These are phyloP conservation scores for Skeletonema potamos DNA, from an alignment of 108 stramenopile genomes.

Conservation along the genomic window DNA sequence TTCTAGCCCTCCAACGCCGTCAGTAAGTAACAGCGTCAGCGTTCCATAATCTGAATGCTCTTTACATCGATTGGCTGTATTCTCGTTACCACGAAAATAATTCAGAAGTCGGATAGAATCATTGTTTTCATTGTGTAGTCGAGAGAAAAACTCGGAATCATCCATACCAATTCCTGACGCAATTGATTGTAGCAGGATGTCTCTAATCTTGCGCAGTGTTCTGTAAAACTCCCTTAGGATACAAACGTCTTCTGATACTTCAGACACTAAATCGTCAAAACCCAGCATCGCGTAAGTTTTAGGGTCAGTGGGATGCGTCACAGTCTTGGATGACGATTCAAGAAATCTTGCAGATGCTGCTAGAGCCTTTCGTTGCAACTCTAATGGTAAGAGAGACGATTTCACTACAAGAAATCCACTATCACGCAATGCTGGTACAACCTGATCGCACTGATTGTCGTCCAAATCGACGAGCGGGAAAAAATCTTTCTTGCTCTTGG, in stretches of 20 bases:
- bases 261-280: slow-evolving; percentile 8
- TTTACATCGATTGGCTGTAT: slow-evolving; percentile 68
- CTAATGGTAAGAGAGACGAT: slow-evolving; percentile 34
- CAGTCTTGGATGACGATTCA: slow-evolving; percentile 9
- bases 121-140: slow-evolving; percentile 56
- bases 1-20: slow-evolving; percentile 64
- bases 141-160: slow-evolving; percentile 39
- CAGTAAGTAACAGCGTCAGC: slow-evolving; percentile 60
- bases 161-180: slow-evolving; percentile 57
- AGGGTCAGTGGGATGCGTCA: slow-evolving; percentile 68
- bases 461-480: slow-evolving; percentile 29
- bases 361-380: slow-evolving; percentile 54
- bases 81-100: slow-evolving; percentile 33
- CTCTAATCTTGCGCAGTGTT: slow-evolving; percentile 47
- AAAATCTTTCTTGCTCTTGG: not conserved
- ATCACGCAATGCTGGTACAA: slow-evolving; percentile 28
- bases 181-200: slow-evolving; percentile 45
- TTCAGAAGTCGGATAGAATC: slow-evolving; percentile 52
- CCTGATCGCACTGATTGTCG: not conserved
- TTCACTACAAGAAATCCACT: slow-evolving; percentile 67
- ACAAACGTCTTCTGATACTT: not conserved
- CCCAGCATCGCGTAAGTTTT: slow-evolving; percentile 64
- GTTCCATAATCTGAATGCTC: slow-evolving; percentile 80
- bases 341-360: slow-evolving; percentile 42
- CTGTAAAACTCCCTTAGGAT: slow-evolving; percentile 43